A percentile compares a stretch with the other conserved stretches of the same genome.
Conservation (phyloP, 257 asterid genomes). For the Nicotiana undulata region DNA sequence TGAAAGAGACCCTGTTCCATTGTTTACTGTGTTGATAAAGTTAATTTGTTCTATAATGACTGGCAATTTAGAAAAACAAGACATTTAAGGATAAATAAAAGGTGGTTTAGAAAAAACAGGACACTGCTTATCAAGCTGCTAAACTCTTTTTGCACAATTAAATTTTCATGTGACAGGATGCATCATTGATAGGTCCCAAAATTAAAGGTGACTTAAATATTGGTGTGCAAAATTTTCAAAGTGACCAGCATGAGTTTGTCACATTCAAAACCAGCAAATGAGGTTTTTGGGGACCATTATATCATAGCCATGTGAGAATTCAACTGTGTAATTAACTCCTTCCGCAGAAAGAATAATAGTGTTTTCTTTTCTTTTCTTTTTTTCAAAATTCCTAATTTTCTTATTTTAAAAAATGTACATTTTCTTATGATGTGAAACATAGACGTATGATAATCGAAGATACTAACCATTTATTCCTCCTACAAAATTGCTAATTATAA, state of each 20-base stretch:
- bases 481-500: background rate
- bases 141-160: background rate
- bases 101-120: background rate
- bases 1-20: background rate
- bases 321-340: background rate
- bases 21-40: background rate
- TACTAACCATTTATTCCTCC: background rate
- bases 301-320: background rate
- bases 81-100: too few relatives aligned
- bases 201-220: conserved; percentile 2
- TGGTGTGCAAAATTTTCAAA: background rate
- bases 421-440: background rate
- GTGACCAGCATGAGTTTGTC: conserved; percentile 6
- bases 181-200: conserved; percentile 7
- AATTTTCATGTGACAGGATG: background rate
- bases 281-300: conserved; percentile 5
- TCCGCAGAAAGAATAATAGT: background rate
- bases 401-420: background rate
- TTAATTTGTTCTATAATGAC: background rate
- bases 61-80: background rate
- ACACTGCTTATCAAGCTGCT: background rate
- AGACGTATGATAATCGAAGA: background rate
- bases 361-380: background rate
- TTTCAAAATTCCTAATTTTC: background rate
- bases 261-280: conserved; percentile 10